Conservation (phyloP, 495 filamentous ascomycete genomes). For the Lentithecium fluviatile region DNA sequence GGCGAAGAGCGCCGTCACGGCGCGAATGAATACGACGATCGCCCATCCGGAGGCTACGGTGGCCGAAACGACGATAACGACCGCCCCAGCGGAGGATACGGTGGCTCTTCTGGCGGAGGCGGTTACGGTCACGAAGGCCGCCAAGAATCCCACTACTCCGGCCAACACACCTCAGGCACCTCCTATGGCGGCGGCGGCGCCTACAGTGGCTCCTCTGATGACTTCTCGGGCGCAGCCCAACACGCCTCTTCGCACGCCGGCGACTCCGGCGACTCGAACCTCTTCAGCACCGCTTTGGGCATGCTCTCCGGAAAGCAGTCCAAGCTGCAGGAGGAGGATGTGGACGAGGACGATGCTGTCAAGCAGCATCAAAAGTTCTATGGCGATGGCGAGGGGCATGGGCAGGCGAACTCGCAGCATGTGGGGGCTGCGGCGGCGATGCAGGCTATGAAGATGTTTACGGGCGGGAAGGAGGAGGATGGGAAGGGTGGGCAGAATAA, state of each 20-base stretch:
- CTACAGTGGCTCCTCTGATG: conserved; percentile 43
- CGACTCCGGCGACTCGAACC: conserved; percentile 44
- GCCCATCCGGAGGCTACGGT: not conserved
- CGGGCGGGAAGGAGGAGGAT: conserved; percentile 39
- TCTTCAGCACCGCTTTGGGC: conserved; percentile 53
- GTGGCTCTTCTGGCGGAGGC: not conserved
- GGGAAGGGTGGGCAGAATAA: conserved; percentile 53
- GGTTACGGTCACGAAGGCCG: conserved; percentile 8
- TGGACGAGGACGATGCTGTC: conserved; percentile 60
- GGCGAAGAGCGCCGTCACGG: conserved; percentile 5
- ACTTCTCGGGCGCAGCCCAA: conserved; percentile 49
- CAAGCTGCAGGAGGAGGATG: conserved; percentile 46
- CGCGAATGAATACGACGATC: conserved; percentile 1
- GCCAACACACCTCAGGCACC: conserved; percentile 39
- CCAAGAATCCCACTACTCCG: not conserved
- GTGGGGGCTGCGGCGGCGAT: conserved; percentile 64
- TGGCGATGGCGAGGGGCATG: conserved; percentile 40
- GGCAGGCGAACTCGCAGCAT: conserved; percentile 35
- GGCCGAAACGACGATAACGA: conserved; percentile 8
- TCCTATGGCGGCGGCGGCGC: conserved; percentile 40
- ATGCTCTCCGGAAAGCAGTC: conserved; percentile 50
- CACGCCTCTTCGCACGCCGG: conserved; percentile 55
- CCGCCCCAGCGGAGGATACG: conserved; percentile 1
- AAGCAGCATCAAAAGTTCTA: conserved; percentile 59
- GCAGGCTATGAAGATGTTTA: conserved; percentile 69